A percentile compares a stretch with the other conserved stretches of the same genome.
phyloP scores from a whole-genome alignment of 2,329 filamentous ascomycete species.

The Claviceps humidiphila region DNA sequence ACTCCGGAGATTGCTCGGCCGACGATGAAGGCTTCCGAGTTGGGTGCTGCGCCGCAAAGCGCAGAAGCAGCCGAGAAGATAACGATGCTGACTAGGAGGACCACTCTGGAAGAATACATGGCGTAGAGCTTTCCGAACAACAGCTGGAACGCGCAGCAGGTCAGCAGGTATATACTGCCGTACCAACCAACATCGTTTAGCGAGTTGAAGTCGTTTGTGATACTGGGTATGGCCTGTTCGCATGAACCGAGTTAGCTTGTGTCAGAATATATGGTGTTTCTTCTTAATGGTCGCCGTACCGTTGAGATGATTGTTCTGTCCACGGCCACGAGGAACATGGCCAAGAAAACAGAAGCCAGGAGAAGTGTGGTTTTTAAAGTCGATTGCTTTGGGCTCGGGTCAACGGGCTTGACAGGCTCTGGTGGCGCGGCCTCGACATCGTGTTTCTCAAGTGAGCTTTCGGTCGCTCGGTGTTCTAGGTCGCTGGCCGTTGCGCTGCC shows the following conservation, averaged over 20 bases:
- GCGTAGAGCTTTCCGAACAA: not conserved
- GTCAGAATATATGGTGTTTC: not conserved
- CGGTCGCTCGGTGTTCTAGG: not conserved
- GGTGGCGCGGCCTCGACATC: not conserved
- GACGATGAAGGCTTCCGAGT: conserved; percentile 34
- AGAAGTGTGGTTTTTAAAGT: not conserved
- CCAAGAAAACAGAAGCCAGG: not conserved
- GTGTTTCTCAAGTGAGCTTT: not conserved
- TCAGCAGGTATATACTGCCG: conserved; percentile 47
- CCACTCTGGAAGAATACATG: not conserved
- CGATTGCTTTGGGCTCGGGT: not conserved
- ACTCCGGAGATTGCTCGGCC: conserved; percentile 34
- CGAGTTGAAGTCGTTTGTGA: conserved; percentile 42
- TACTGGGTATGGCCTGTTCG: conserved; percentile 31
- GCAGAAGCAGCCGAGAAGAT: conserved; percentile 42
- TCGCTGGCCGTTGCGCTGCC: not conserved
- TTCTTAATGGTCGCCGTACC: not conserved
- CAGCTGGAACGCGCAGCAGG: conserved; percentile 29
- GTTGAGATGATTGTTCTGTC: conserved; percentile 2
- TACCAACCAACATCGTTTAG: conserved; percentile 52
- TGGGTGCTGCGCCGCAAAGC: conserved; percentile 34
- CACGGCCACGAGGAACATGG: not conserved
- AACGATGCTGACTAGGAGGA: conserved; percentile 25
- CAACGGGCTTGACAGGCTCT: not conserved
- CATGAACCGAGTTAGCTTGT: not conserved